Evolutionary conservation across 2,329 filamentous ascomycete species (phyloP), one percentile per base, ranked within the genome.

Genomic region (Fusarium keratoplasticum): DNA sequence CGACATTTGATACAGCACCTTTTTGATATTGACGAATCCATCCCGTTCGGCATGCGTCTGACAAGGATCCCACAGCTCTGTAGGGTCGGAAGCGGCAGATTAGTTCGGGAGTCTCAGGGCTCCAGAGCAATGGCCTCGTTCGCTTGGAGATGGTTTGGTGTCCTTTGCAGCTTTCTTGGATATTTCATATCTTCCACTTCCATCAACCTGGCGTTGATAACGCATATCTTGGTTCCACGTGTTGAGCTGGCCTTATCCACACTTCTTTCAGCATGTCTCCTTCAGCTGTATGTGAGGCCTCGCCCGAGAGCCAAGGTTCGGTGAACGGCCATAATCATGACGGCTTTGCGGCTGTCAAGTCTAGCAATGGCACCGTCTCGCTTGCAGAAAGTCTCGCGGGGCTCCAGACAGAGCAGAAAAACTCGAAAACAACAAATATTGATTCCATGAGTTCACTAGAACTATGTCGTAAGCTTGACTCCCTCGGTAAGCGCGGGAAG

Each of bases 361-460:
- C 50, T 1, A 54, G n/a, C n/a, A n/a, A 54, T 8, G 29, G 50
- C 27, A 20, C 27, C 14, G 6, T 20, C 6, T 14, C 50, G 16
- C 25, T 40, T 5, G 36, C 57, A 25, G 35, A 29, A 18, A 59
- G 54, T 9, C 63, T 66, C 7, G 63, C 54, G 18, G 18, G 16
- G 11, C 55, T 66, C 4, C 63, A 66, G 11, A 66, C 63, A 3
- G 63, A 66, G 14, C 63, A 66, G 6, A 66, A 60, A 18, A 66
- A 66, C n/a, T 38, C 55, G 1, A 60, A 54, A 0, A 61, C 63
- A 33, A 35, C 31, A 10, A 52, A 66, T 6, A 66, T 66, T 31
- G 63, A 66, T 42, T 29, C 40, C 16, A 33, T 66, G 40, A 38
- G 42, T n/a, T 50, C 63, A 0, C 6, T 66, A 6, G 54, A 66